Conservation (phyloP, 495 filamentous ascomycete species). For the Neurospora discreta region DNA sequence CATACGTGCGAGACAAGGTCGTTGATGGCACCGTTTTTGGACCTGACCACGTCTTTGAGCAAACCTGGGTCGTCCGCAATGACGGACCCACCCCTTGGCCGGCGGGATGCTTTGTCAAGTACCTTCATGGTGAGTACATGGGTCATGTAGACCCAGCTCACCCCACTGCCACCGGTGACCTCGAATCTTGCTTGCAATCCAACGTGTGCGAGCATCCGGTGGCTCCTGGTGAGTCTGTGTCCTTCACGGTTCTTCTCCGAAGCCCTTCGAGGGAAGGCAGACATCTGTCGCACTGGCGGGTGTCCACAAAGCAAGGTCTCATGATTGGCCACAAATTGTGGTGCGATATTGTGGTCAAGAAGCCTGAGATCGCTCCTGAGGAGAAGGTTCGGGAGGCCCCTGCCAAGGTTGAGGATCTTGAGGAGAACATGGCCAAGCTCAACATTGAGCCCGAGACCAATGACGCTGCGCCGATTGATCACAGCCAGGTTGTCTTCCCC, state of each 20-base stretch:
- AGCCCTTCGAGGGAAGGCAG: slow-evolving; percentile 61
- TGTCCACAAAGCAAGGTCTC: slow-evolving; percentile 68
- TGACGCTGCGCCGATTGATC: slow-evolving; percentile 8
- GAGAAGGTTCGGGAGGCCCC: not conserved
- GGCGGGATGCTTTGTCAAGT: slow-evolving; percentile 78
- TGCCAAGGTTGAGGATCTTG: slow-evolving; percentile 10
- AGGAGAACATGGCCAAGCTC: slow-evolving; percentile 12
- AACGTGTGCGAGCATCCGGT: slow-evolving; percentile 62
- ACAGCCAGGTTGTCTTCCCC: slow-evolving; percentile 90
- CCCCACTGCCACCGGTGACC: slow-evolving; percentile 59
- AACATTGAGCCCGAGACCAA: slow-evolving; percentile 8
- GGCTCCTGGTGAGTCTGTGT: slow-evolving; percentile 56
- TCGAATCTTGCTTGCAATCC: slow-evolving; percentile 66
- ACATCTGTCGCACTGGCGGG: slow-evolving; percentile 90
- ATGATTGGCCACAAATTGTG: slow-evolving; percentile 89
- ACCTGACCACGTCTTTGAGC: slow-evolving; percentile 63
- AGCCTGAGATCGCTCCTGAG: slow-evolving; percentile 10
- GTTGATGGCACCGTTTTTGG: slow-evolving; percentile 62
- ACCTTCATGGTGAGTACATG: slow-evolving; percentile 91
- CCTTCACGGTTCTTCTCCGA: slow-evolving; percentile 77
- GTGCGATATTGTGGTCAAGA: slow-evolving; percentile 74
- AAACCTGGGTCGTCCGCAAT: slow-evolving; percentile 89
- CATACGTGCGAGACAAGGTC: slow-evolving; percentile 69
- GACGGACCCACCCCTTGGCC: slow-evolving; percentile 74
- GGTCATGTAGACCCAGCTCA: slow-evolving; percentile 70